These are phyloP conservation scores for Erodium texanum DNA, from an alignment of 441 rosid genomes.

Conservation along the genomic window DNA sequence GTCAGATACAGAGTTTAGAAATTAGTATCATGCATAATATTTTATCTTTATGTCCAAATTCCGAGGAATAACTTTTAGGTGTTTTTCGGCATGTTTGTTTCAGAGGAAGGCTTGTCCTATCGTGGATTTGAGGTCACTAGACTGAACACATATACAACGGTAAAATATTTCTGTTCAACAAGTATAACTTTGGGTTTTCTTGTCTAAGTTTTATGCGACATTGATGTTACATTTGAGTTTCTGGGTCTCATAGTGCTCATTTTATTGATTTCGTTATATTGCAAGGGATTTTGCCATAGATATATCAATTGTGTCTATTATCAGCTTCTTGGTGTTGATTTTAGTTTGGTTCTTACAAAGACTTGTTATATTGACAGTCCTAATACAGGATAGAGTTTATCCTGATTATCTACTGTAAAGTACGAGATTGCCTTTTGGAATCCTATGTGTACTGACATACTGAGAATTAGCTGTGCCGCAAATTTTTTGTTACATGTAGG, in stretches of 20 bases:
- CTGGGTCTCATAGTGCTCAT: background rate
- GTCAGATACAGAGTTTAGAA: background rate
- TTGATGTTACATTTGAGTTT: background rate
- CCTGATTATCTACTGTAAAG: background rate
- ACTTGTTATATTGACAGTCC: too few species aligned
- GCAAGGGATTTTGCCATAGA: too few species aligned
- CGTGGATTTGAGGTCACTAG: conserved; percentile 92
- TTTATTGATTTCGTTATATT: background rate
- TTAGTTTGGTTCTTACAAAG: too few species aligned
- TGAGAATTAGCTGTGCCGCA: background rate
- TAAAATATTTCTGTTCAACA: conserved; percentile 28
- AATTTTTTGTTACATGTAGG: background rate
- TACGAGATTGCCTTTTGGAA: background rate
- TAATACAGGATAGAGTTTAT: too few species aligned
- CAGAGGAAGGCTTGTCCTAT: conserved; percentile 71
- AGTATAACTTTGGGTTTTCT: background rate
- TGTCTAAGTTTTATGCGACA: background rate
- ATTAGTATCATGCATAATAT: background rate
- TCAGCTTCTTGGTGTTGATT: background rate
- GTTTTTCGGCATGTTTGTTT: conserved; percentile 17
- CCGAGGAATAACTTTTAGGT: background rate
- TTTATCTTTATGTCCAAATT: background rate
- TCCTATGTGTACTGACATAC: background rate
- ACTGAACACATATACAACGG: conserved; percentile 87
- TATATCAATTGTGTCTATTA: background rate